Conservation (phyloP, 495 filamentous ascomycete species). For the Neurospora tetraspora region DNA sequence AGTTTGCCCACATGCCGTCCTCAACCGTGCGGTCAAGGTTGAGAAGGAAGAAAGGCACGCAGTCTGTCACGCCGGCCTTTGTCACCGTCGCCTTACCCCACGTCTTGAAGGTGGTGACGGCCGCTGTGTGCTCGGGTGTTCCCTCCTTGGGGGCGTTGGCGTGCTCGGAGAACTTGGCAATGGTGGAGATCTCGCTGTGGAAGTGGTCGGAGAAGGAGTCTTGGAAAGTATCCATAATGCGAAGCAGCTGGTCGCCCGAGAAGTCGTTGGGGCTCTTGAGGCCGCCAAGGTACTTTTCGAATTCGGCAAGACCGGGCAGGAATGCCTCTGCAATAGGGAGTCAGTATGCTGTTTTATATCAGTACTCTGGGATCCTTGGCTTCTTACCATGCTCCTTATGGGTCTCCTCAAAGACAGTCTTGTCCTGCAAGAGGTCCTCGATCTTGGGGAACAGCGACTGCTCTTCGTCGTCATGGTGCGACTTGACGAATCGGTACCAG, state of each 20-base stretch:
- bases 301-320: constrained; percentile 35
- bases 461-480: constrained; percentile 47
- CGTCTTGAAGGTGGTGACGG: constrained; percentile 26
- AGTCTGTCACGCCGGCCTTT: constrained; percentile 38
- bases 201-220: constrained; percentile 41
- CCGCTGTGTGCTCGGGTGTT: constrained; percentile 19
- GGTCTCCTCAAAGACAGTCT: constrained; percentile 34
- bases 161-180: constrained; percentile 36
- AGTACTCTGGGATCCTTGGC: too few species aligned
- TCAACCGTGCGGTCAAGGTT: constrained; percentile 44
- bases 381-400: constrained; percentile 41
- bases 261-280: constrained; percentile 28
- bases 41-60: constrained; percentile 47
- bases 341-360: neutral
- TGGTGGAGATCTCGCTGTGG: constrained; percentile 43
- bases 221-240: constrained; percentile 39
- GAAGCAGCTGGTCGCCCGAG: constrained; percentile 31
- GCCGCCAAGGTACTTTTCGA: constrained; percentile 36
- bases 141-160: constrained; percentile 35
- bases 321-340: constrained; percentile 33
- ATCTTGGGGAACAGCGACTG: constrained; percentile 41
- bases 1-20: constrained; percentile 42
- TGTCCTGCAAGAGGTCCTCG: constrained; percentile 35
- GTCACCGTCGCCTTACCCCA: constrained; percentile 43
- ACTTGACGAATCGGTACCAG: constrained; percentile 43